Base-by-base conservation (phyloP, 164 flowering plant genomes). In the Chloranthus sessilifolius region DNA sequence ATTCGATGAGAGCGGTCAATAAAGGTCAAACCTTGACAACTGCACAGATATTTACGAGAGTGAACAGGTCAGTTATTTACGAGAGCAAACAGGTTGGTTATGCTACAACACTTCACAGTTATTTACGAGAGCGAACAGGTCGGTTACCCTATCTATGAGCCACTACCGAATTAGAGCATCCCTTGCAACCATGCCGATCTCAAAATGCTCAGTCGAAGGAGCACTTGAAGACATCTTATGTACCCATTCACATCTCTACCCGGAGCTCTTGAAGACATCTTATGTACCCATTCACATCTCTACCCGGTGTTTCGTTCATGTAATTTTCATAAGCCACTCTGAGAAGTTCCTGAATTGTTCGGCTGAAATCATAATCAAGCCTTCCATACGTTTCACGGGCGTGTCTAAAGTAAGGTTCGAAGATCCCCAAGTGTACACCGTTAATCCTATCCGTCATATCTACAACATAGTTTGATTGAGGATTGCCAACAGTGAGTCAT, bases 191-290 rank as follows among this genome's bases (percentile, higher is more conserved):
- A n/a, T 8, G 47, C 43, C 21, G 49, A 35, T 52, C 70, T 53
- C 39, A 17, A 16, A 43, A 53, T 45, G 45, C 59, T 72, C 29
- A 53, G 12, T 4, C 27, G 44, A 26, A 38, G 71, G 50, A 68
- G 71, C 34, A 65, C 66, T 37, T 63, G 28, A 36, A 65, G 59
- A 53, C 28, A 31, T 29, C 17, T 17, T 12, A 54, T 28, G 47
- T 50, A 55, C 7, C 38, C 61, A 48, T 21, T 33, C 25, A 40
- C 37, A n/a, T 31, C 16, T 56, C 67, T 44, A 36, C 52, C 55
- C 39, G 71, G 50, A 68, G 71, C 34, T 68, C 66, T 37, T 63
- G 28, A 36, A 65, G 59, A 53, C 28, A 31, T 29, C 17, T 17
- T 12, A 54, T 28, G 47, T 50, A 55, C 7, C 38, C 61, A 48